These are phyloP conservation scores for Sisymbrium altissimum DNA, from an alignment of 345 rosid species.

Conservation along the genomic window DNA sequence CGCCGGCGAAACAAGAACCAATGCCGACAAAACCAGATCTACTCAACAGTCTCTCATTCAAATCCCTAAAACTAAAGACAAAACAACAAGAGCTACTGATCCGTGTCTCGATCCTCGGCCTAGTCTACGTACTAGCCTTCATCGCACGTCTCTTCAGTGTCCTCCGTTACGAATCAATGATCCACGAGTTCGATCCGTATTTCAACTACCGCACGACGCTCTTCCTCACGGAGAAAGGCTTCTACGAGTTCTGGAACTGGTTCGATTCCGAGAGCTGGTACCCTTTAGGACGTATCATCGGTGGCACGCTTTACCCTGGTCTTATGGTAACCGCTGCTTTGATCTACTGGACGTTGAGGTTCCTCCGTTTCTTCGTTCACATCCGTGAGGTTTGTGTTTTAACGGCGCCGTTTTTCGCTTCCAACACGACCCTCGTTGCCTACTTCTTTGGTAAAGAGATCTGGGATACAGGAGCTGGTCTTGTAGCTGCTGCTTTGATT, in stretches of 20 bases:
- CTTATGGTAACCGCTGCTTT: constrained; percentile 90
- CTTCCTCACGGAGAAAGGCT: constrained; percentile 76
- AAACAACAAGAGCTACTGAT: constrained; percentile 92
- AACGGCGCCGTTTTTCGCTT: constrained; percentile 95
- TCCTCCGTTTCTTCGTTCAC: constrained; percentile 80
- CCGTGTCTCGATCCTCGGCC: constrained; percentile 76
- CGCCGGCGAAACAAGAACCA: constrained; percentile 14
- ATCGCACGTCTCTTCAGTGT: constrained; percentile 85
- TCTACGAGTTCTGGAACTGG: constrained; percentile 99
- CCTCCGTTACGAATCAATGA: constrained; percentile 95
- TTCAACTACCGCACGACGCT: constrained; percentile 92
- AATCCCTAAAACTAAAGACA: constrained; percentile 63
- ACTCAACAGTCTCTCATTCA: constrained; percentile 38
- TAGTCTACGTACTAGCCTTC: constrained; percentile 87
- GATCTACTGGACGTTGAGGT: constrained; percentile 63
- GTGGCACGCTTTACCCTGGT: constrained; percentile 93
- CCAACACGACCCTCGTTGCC: constrained; percentile 88
- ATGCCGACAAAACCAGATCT: constrained; percentile 46
- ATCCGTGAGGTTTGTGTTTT: constrained; percentile 96
- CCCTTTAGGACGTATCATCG: constrained; percentile 94
- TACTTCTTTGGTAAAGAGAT: constrained; percentile 97
- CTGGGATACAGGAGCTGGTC: constrained; percentile 96
- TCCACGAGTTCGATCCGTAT: constrained; percentile 98
- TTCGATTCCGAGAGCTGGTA: constrained; percentile 97
- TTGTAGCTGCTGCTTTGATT: constrained; percentile 84